Base-by-base conservation (phyloP, 2,329 filamentous ascomycete genomes). In the Fusarium veterinarium region DNA sequence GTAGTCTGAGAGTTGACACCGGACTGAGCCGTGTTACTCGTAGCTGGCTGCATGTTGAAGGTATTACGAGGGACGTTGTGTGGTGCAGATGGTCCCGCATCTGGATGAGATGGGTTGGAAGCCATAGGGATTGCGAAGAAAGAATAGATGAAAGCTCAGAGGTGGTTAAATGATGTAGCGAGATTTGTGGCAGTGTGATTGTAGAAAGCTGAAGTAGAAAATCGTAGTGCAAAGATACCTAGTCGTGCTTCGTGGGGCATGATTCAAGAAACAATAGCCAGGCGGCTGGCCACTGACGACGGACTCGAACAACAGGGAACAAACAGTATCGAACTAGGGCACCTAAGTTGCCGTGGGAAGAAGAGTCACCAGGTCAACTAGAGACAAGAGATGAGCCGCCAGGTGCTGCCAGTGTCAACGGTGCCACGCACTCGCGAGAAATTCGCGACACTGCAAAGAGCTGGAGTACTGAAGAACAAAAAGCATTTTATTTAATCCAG, bases 401-500 rank as follows among this genome's bases (percentile, higher is more conserved):
- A 37, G 37, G 33, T 38, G 28, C 49, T 35, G 58, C 40, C 71
- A 61, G 67, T 59, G 31, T 37, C 38, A 19, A 30, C 51, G 68
- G 58, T 45, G 64, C 23, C 38, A 55, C 23, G 55, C 58, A 52
- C 59, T 58, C 25, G 58, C 59, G 37, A 57, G 40, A 30, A 14
- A 30, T 41, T 25, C 20, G 6, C 12, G 33, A 17, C 16, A 49
- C 8, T 25, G 42, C 25, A 23, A 14, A 45, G 16, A 25, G 8
- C 28, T 33, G 13, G 14, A 28, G 28, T 28, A 19, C 10, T 19
- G 6, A 60, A 20, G 31, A 12, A 38, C 14, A 52, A 51, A 46
- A 20, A 25, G 35, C 42, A 38, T 60, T 55, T 30, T 25, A 71
- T 67, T 64, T 40, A 60, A 59, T 19, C 16, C 35, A 20, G 33